Percentiles rank a stretch among this genome's conserved stretches.
Evolutionary conservation across 2,329 filamentous ascomycete species (phyloP).

Genomic region (Microdochium bolleyi): DNA sequence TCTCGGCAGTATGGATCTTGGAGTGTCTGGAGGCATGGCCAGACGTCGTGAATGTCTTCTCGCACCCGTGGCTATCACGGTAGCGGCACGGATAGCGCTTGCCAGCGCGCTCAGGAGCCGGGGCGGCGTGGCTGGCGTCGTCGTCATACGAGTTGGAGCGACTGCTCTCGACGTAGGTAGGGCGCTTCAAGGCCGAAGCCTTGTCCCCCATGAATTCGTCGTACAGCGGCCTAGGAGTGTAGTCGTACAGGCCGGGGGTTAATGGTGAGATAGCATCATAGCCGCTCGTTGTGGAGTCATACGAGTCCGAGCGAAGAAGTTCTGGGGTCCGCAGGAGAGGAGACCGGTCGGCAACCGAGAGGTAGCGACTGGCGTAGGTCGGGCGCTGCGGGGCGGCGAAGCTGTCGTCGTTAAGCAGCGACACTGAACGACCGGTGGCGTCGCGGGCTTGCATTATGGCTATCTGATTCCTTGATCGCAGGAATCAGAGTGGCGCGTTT

Average conservation of each 20-base stretch:
- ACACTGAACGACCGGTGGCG: conserved; percentile 49
- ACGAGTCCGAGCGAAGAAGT: conserved; percentile 52
- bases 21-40: conserved; percentile 79
- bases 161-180: conserved; percentile 32
- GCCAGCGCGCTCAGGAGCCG: conserved; percentile 35
- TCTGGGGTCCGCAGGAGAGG: conserved; percentile 45
- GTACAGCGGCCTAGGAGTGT: conserved; percentile 25
- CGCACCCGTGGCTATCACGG: conserved; percentile 62
- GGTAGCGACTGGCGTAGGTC: conserved; percentile 28
- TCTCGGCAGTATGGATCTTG: conserved; percentile 77
- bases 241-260: conserved; percentile 42
- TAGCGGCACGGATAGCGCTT: conserved; percentile 72
- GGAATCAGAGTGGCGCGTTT: not conserved
- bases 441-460: conserved; percentile 45
- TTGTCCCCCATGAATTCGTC: conserved; percentile 24
- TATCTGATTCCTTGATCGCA: not conserved
- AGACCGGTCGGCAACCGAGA: conserved; percentile 27
- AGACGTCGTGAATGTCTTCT: conserved; percentile 76
- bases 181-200: conserved; percentile 28
- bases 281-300: conserved; percentile 48
- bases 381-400: conserved; percentile 14
- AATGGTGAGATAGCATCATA: conserved; percentile 46
- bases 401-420: conserved; percentile 50
- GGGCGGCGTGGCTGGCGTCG: conserved; percentile 33
- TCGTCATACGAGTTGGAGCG: conserved; percentile 43